Evolutionary conservation across 352 stramenopile species (phyloP).

Genomic region (Phytophthora cryptogea): DNA sequence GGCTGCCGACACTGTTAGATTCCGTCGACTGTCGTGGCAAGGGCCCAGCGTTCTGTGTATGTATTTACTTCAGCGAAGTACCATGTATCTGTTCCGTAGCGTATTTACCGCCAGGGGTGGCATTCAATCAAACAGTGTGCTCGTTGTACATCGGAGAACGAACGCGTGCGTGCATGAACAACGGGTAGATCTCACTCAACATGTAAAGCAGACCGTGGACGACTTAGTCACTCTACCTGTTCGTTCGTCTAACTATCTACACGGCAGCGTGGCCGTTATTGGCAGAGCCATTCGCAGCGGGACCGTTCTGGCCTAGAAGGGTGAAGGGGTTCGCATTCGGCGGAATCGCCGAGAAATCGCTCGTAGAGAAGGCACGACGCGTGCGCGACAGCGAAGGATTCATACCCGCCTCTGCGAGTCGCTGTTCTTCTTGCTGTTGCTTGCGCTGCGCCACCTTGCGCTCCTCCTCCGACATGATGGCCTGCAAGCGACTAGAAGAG

Average conservation of each 20-base stretch:
- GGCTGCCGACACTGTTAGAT: neutral
- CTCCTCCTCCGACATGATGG: constrained; percentile 65
- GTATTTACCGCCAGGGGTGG: constrained; percentile 13
- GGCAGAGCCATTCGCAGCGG: constrained; percentile 18
- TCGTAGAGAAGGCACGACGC: constrained; percentile 66
- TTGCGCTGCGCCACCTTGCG: constrained; percentile 38
- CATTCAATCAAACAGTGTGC: constrained; percentile 7
- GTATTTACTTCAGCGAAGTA: constrained; percentile 40
- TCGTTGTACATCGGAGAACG: constrained; percentile 2
- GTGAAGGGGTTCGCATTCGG: constrained; percentile 26
- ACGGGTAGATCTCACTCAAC: constrained; percentile 21
- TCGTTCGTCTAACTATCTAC: constrained; percentile 28
- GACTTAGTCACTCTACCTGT: constrained; percentile 16
- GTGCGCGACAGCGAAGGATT: constrained; percentile 53
- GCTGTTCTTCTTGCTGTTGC: constrained; percentile 36
- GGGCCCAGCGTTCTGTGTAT: constrained; percentile 17
- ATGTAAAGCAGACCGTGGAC: constrained; percentile 7
- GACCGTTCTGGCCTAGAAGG: constrained; percentile 10
- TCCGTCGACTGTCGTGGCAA: neutral
- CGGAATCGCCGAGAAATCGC: constrained; percentile 53
- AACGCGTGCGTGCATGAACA: neutral
- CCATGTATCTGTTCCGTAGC: constrained; percentile 26
- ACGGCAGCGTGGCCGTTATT: constrained; percentile 14
- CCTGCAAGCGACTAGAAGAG: constrained; percentile 61
- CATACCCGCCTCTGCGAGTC: constrained; percentile 28